Evolutionary conservation across 306 rosid species (phyloP).

Genomic region (Cyclanthera cordifolia): DNA sequence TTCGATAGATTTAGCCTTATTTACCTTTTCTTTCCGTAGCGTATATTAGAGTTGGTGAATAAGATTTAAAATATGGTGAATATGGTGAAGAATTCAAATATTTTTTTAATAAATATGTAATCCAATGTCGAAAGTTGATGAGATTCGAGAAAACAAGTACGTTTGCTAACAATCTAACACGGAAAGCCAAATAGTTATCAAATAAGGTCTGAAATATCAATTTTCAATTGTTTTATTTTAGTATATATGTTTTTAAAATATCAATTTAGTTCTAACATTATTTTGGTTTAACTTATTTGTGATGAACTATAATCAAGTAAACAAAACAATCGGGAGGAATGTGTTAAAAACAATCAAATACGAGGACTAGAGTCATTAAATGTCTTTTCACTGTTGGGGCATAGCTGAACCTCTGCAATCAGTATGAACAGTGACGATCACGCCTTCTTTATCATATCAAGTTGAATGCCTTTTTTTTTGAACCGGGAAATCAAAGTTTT

Average conservation of each 20-base stretch:
- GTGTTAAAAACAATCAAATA: background rate
- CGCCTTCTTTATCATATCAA: background rate
- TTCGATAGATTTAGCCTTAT: background rate
- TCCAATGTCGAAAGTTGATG: no score
- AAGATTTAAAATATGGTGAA: background rate
- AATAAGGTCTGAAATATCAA: no score
- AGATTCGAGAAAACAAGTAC: no score
- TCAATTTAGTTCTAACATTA: background rate
- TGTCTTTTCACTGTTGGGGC: background rate
- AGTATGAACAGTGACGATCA: background rate
- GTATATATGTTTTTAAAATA: background rate
- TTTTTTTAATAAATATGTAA: no score
- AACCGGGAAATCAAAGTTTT: no score
- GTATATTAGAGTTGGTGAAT: background rate
- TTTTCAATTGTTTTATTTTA: background rate
- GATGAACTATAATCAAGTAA: background rate
- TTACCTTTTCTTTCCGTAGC: background rate
- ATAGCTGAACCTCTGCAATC: background rate
- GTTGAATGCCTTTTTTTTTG: background rate
- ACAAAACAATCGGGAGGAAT: background rate
- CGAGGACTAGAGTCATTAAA: background rate
- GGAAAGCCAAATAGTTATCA: no score
- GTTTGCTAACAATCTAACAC: no score
- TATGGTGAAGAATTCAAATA: background rate
- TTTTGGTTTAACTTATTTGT: background rate